phyloP scores from a whole-genome alignment of 2,329 filamentous ascomycete species.

The Venturia effusa region DNA sequence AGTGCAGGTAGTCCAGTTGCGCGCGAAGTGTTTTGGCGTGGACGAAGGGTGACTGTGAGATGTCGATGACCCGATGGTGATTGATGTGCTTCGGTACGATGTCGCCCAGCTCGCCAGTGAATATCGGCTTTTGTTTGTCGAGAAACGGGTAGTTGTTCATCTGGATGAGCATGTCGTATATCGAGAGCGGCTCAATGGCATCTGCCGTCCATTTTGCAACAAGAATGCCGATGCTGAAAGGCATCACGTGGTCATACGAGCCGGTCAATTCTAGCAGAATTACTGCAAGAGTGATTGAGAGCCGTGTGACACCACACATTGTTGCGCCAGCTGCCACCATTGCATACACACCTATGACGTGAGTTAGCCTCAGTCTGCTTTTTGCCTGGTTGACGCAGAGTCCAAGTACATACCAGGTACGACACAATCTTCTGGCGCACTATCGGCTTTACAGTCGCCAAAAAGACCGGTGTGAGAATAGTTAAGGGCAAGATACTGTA shows the following conservation, averaged over 20 bases:
- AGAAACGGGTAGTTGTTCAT: constrained; percentile 97
- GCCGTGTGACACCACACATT: constrained; percentile 91
- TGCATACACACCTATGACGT: constrained; percentile 47
- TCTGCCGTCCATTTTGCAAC: constrained; percentile 99
- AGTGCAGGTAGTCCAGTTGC: constrained; percentile 73
- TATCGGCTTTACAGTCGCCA: constrained; percentile 57
- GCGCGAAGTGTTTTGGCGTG: constrained; percentile 63
- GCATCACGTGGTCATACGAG: constrained; percentile 86
- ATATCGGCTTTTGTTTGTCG: constrained; percentile 87
- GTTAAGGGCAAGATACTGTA: constrained; percentile 69
- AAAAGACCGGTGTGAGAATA: constrained; percentile 66
- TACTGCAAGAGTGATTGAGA: constrained; percentile 87
- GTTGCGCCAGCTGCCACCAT: constrained; percentile 90
- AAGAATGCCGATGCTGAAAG: constrained; percentile 83
- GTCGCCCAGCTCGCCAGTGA: constrained; percentile 78
- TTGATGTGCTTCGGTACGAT: constrained; percentile 64
- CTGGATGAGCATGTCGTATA: constrained; percentile 82
- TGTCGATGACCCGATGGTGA: constrained; percentile 74
- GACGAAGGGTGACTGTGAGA: constrained; percentile 70
- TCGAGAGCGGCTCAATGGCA: constrained; percentile 84
- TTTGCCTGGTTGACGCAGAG: not conserved
- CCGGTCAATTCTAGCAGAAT: constrained; percentile 95
- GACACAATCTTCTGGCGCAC: constrained; percentile 68
- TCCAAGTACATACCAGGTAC: constrained; percentile 65
- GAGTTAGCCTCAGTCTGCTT: not conserved